Evolutionary conservation across 2,329 filamentous ascomycete genomes (phyloP).

Genomic region (Verticillium klebahnii): DNA sequence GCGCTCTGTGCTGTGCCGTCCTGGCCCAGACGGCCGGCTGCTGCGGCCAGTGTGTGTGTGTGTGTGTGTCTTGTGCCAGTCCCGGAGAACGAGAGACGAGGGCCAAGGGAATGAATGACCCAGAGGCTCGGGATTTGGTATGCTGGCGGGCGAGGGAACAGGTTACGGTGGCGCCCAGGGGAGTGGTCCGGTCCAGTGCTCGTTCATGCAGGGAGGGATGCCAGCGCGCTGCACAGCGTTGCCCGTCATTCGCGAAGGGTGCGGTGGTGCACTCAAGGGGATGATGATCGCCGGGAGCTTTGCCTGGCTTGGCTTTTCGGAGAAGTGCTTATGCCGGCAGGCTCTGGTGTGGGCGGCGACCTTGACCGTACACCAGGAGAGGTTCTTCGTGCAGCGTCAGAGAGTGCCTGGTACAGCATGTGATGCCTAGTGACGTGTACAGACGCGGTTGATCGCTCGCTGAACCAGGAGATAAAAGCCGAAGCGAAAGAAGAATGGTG

Average conservation of each 20-base stretch:
- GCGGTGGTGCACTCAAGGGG: neutral
- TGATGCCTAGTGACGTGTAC: neutral
- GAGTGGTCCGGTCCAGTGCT: neutral
- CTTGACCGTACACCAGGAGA: neutral
- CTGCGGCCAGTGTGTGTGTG: neutral
- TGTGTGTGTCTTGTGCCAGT: neutral
- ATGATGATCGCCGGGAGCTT: neutral
- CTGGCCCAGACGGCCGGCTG: neutral
- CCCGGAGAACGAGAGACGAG: neutral
- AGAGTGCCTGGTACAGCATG: neutral
- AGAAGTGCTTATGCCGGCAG: neutral
- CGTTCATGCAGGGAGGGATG: neutral
- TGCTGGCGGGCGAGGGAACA: neutral
- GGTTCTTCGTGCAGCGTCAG: neutral
- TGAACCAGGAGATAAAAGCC: neutral
- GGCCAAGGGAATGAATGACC: neutral
- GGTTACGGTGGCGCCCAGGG: neutral
- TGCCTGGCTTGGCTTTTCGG: neutral
- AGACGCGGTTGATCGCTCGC: neutral
- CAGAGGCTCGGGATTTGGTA: neutral
- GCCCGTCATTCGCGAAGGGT: neutral
- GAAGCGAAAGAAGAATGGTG: neutral
- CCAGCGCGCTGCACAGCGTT: neutral
- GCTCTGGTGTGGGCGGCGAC: neutral
- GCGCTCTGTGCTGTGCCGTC: neutral